phyloP scores from a whole-genome alignment of 2,329 filamentous ascomycete species.

The Elsinoe ampelina region DNA sequence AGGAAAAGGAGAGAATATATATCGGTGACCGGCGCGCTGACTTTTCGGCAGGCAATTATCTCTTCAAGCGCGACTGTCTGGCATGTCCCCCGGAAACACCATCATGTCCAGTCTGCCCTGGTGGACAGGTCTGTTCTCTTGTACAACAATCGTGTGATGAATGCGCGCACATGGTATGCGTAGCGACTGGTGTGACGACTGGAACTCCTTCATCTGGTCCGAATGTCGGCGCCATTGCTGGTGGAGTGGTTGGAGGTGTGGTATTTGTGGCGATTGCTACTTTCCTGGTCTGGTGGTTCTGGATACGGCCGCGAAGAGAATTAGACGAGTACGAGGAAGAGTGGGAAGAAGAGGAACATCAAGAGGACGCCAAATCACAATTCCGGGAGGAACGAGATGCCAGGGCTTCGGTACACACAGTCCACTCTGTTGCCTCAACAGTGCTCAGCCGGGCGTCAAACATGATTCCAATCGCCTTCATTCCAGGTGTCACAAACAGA shows the following conservation, averaged over 20 bases:
- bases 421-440: constrained; percentile 86
- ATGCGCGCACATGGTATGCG: constrained; percentile 52
- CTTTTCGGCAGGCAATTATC: constrained; percentile 9
- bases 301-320: constrained; percentile 68
- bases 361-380: constrained; percentile 40
- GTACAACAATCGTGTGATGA: constrained; percentile 48
- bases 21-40: not conserved
- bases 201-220: constrained; percentile 38
- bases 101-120: constrained; percentile 50
- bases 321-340: constrained; percentile 42
- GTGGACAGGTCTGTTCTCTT: constrained; percentile 50
- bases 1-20: not conserved
- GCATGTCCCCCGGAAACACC: constrained; percentile 45
- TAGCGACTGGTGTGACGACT: constrained; percentile 33
- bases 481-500: constrained; percentile 81
- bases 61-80: constrained; percentile 50
- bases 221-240: constrained; percentile 77
- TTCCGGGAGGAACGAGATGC: constrained; percentile 28
- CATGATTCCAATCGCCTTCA: constrained; percentile 98
- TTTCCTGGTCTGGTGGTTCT: constrained; percentile 80
- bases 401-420: constrained; percentile 70
- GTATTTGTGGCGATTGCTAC: constrained; percentile 62
- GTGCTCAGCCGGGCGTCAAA: constrained; percentile 94
- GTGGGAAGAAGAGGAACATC: constrained; percentile 46
- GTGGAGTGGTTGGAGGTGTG: constrained; percentile 80